These are phyloP conservation scores for Lotus japonicus DNA, from an alignment of 306 rosid genomes.

Conservation along the genomic window DNA sequence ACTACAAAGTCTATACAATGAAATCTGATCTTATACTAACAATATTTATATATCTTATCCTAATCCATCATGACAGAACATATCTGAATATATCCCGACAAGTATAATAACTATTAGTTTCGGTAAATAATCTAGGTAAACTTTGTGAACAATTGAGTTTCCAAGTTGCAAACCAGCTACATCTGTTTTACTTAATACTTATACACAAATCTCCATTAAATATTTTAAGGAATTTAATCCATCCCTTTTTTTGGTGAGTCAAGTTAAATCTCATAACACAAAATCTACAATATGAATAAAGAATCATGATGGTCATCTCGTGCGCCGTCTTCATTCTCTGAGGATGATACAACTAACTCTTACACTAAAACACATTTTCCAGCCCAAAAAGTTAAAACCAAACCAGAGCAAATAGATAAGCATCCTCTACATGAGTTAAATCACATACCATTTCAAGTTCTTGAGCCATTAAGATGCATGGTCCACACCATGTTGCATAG, in stretches of 20 bases:
- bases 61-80: no score
- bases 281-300: not conserved
- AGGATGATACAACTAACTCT: not conserved
- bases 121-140: not conserved
- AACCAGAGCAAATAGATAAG: not conserved
- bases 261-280: not conserved
- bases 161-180: not conserved
- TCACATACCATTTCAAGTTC: conserved; percentile 89
- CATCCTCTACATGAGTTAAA: not conserved
- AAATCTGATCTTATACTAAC: no score
- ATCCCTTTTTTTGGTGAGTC: not conserved
- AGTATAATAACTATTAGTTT: not conserved
- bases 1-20: no score
- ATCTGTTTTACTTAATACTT: not conserved
- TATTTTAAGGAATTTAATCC: not conserved
- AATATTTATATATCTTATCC: no score
- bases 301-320: not conserved
- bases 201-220: not conserved
- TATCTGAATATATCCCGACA: no score
- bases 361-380: not conserved
- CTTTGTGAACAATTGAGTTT: not conserved
- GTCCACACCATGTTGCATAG: conserved; percentile 96
- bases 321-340: not conserved
- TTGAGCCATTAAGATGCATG: conserved; percentile 94
- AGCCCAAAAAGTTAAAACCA: not conserved